A percentile compares a stretch with the other conserved stretches of the same genome.
phyloP scores from a whole-genome alignment of 192 early-diverging fungal genomes.

The Thoreauomyces humboldtii region DNA sequence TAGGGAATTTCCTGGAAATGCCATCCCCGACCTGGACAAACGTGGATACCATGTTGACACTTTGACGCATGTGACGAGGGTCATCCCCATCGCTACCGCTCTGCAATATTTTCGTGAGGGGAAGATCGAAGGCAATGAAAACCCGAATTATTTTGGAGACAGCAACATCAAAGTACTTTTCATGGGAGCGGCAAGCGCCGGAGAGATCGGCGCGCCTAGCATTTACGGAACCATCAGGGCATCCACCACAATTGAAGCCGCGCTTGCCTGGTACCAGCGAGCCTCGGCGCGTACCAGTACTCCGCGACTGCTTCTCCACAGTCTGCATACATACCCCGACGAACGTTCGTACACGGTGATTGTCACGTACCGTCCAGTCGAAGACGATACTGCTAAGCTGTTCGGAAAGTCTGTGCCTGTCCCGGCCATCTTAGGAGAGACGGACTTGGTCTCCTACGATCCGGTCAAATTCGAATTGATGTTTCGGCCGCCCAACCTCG shows the following conservation, averaged over 20 bases:
- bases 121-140: not conserved
- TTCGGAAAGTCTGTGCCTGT: too few relatives aligned
- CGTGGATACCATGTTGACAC: not conserved
- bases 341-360: not conserved
- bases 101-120: not conserved
- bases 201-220: not conserved
- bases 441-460: too few relatives aligned
- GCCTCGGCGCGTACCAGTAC: too few relatives aligned
- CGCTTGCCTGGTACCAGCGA: too few relatives aligned
- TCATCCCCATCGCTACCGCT: not conserved
- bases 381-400: too few relatives aligned
- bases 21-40: not conserved
- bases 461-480: too few relatives aligned
- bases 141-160: not conserved
- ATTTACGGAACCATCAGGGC: not conserved
- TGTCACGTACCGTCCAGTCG: too few relatives aligned
- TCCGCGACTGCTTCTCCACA: too few relatives aligned
- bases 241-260: too few relatives aligned
- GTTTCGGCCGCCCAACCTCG: too few relatives aligned
- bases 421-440: too few relatives aligned
- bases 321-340: not conserved
- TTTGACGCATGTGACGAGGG: not conserved
- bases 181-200: not conserved
- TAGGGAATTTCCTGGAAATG: not conserved
- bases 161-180: not conserved